Evolutionary conservation across 768 basidiomycete genomes (phyloP), one percentile per base, ranked within the genome.

Genomic region (Calvatia gigantea): DNA sequence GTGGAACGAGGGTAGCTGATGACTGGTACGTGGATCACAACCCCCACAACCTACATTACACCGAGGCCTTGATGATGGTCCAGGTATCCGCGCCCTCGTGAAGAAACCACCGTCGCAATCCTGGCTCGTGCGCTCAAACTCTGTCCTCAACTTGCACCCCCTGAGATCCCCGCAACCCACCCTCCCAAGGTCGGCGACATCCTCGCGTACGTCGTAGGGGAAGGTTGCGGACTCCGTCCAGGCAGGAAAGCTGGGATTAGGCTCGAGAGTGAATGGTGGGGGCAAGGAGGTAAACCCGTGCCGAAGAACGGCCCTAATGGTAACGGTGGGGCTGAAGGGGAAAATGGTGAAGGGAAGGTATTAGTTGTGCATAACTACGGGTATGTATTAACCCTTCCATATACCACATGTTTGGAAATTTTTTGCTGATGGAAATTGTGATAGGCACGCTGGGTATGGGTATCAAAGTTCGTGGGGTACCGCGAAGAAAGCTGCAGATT

Each of bases 81-180:
- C 37, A 86, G 85, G 86, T 83, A 83, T 61, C 86, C 89, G 0
- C 69, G 69, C 3, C 79, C 87, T 3, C 81, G 88, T 8, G 77
- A 80, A 12, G 80, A 87, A 62, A 87, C 80, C 2, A 85, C 84
- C 1, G 65, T 67, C 2, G 76, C 81, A 38, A 88, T 90, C 43
- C 72, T 91, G 8, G 65, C 75, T 31, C 77, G 76, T 14, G 76
- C 64, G 4, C 69, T 88, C 4, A 70, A 71, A 6, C 68, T 84
- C 19, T 81, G 80, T 57, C 80, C 83, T 0, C 82, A 84, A 54
- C 74, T 86, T 21, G 82, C 77, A 1, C 78, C 84, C 2, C 82
- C 81, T 0, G 77, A 82, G 44, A 61, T 82, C 14, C 75, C 82
- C 2, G 73, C 69, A 6, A 58, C 60, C 12, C 75, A 81, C n/a